A percentile compares a stretch with the other conserved stretches of the same genome.
Conservation (phyloP, 106 monocot genomes). For the Dendrobium catenatum region DNA sequence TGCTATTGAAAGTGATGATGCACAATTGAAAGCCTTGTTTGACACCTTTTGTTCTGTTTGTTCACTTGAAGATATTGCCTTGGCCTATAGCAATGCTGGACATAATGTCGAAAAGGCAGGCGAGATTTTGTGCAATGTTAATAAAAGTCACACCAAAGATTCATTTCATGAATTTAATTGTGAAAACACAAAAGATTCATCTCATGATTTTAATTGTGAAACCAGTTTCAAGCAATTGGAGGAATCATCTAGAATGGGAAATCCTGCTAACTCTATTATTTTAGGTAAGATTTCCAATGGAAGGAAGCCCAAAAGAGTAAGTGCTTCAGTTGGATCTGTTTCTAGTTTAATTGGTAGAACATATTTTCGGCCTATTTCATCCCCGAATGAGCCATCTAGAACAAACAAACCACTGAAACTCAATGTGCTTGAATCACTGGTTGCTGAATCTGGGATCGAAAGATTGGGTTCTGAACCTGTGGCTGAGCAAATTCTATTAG, state of each 20-base stretch:
- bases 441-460: slow-evolving; percentile 10
- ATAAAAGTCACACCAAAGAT: slow-evolving; percentile 15
- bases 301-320: slow-evolving; percentile 37
- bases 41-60: slow-evolving; percentile 51
- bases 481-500: not conserved
- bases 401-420: slow-evolving; percentile 34
- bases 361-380: slow-evolving; percentile 17
- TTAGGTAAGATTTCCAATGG: slow-evolving; percentile 8
- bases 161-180: slow-evolving; percentile 17
- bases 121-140: slow-evolving; percentile 43
- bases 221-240: slow-evolving; percentile 3
- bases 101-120: slow-evolving; percentile 50
- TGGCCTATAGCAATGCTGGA: slow-evolving; percentile 52
- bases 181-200: slow-evolving; percentile 8
- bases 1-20: slow-evolving; percentile 3
- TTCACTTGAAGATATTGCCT: slow-evolving; percentile 75
- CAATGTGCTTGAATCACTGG: slow-evolving; percentile 18
- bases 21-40: slow-evolving; percentile 22
- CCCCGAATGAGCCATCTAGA: slow-evolving; percentile 21
- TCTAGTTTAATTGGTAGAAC: slow-evolving; percentile 51
- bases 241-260: slow-evolving; percentile 4
- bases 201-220: slow-evolving; percentile 12
- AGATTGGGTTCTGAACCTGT: not conserved
- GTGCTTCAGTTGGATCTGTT: slow-evolving; percentile 51
- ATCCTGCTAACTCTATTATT: not conserved